These are phyloP conservation scores for Candida fluviatilis DNA, from an alignment of 805 yeast genomes.

Conservation along the genomic window DNA sequence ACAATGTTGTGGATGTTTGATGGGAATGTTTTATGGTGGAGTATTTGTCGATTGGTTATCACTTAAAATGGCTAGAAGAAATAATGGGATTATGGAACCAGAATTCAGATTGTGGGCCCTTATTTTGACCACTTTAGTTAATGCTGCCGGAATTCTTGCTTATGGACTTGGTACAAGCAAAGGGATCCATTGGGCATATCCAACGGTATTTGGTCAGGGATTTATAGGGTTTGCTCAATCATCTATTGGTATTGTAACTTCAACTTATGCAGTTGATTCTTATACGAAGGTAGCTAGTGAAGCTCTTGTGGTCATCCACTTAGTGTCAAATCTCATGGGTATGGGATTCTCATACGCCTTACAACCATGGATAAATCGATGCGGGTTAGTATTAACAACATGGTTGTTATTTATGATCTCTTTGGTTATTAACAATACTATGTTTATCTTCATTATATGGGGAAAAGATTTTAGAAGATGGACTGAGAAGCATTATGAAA, in stretches of 20 bases:
- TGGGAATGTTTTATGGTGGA: constrained; percentile 47
- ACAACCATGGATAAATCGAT: constrained; percentile 25
- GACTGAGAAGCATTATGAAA: constrained; percentile 19
- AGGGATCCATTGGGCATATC: constrained; percentile 37
- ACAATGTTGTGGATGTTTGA: constrained; percentile 36
- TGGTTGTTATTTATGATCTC: constrained; percentile 44
- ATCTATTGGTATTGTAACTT: constrained; percentile 39
- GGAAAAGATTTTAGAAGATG: constrained; percentile 35
- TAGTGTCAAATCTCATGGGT: constrained; percentile 40
- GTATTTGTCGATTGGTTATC: constrained; percentile 37
- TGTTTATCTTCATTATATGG: constrained; percentile 33
- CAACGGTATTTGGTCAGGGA: constrained; percentile 43
- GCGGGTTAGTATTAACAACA: constrained; percentile 38
- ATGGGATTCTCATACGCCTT: constrained; percentile 28
- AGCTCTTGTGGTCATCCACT: constrained; percentile 40
- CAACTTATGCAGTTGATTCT: constrained; percentile 43
- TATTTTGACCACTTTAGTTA: constrained; percentile 33
- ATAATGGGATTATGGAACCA: constrained; percentile 45
- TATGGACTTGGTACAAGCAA: constrained; percentile 40
- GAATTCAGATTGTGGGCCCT: constrained; percentile 45
- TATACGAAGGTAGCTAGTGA: constrained; percentile 44
- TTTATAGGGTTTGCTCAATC: constrained; percentile 45
- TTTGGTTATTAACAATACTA: constrained; percentile 34
- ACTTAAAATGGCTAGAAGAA: constrained; percentile 33
- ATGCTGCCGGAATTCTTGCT: constrained; percentile 42